Percentiles rank a stretch among this genome's conserved stretches.
These are phyloP conservation scores for Vitis labrusca DNA, from an alignment of 164 flowering plant species.

Conservation along the genomic window DNA sequence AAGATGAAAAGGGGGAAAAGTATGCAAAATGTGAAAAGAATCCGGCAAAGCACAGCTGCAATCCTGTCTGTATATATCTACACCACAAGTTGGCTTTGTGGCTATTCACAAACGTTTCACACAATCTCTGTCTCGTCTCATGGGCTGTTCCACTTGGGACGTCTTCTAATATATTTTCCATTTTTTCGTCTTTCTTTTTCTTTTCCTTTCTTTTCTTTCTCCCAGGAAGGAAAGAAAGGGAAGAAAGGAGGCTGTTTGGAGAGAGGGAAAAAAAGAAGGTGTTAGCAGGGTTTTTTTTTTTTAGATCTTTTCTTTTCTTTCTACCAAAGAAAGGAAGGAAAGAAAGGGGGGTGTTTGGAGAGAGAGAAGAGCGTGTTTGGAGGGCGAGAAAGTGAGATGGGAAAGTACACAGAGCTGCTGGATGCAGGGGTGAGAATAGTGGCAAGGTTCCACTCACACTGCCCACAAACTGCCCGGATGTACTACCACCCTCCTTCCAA, in stretches of 20 bases:
- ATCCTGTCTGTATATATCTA: neutral
- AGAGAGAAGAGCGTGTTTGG: neutral
- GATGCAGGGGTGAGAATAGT: slow-evolving; percentile 40
- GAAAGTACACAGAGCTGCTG: slow-evolving; percentile 40
- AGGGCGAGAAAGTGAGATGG: slow-evolving; percentile 14
- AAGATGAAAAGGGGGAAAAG: no score
- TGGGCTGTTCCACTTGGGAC: slow-evolving; percentile 18
- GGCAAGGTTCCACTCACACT: slow-evolving; percentile 48
- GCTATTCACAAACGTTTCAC: no score
- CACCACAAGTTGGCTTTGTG: no score
- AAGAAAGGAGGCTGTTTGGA: no score
- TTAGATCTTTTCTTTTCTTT: no score
- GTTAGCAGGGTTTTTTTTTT: no score
- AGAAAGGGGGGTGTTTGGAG: no score
- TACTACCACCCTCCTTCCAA: slow-evolving; percentile 47
- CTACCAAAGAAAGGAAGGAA: no score
- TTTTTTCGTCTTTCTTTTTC: neutral
- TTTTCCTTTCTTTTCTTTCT: slow-evolving; percentile 2
- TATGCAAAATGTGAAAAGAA: no score
- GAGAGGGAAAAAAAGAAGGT: no score
- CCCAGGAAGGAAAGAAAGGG: neutral
- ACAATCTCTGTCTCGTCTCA: slow-evolving; percentile 5
- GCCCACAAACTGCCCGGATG: slow-evolving; percentile 52
- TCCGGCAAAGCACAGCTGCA: neutral
- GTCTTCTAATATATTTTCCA: neutral